Conservation (phyloP, 2,329 filamentous ascomycete species). For the Diaporthe capsici region DNA sequence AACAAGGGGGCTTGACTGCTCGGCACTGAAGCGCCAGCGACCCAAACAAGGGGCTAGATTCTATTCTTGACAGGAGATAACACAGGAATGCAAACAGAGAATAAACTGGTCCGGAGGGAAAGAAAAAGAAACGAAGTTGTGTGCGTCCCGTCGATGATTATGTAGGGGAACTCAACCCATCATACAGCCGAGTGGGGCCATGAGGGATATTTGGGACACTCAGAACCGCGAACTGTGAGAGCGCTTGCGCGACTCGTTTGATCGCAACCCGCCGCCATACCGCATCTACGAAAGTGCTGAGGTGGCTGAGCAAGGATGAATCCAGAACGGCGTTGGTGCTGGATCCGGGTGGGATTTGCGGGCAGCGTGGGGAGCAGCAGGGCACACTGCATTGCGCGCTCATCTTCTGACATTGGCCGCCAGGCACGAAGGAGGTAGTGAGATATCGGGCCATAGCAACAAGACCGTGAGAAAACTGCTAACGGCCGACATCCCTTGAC, state of each 20-base stretch:
- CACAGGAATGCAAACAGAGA: neutral
- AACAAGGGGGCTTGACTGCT: constrained; percentile 6
- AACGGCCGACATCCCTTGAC: constrained; percentile 23
- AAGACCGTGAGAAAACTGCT: neutral
- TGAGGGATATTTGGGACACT: constrained; percentile 40
- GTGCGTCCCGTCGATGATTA: neutral
- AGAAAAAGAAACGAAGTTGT: neutral
- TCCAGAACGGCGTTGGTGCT: constrained; percentile 20
- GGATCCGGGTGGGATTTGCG: constrained; percentile 18
- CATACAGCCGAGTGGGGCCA: constrained; percentile 26
- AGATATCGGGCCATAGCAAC: constrained; percentile 10
- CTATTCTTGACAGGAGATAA: neutral
- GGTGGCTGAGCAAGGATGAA: constrained; percentile 29
- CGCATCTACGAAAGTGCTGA: constrained; percentile 19
- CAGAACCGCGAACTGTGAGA: neutral
- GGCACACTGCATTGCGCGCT: constrained; percentile 5
- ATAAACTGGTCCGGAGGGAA: neutral
- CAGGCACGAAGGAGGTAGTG: neutral
- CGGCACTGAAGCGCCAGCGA: constrained; percentile 32
- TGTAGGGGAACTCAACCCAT: constrained; percentile 11
- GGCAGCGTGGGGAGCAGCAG: constrained; percentile 7
- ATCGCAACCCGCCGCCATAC: neutral
- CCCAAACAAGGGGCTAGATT: neutral
- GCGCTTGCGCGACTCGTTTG: constrained; percentile 9
- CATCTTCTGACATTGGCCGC: constrained; percentile 13